Base-by-base conservation (phyloP, 2,329 filamentous ascomycete genomes). In the Juglanconis juglandina region DNA sequence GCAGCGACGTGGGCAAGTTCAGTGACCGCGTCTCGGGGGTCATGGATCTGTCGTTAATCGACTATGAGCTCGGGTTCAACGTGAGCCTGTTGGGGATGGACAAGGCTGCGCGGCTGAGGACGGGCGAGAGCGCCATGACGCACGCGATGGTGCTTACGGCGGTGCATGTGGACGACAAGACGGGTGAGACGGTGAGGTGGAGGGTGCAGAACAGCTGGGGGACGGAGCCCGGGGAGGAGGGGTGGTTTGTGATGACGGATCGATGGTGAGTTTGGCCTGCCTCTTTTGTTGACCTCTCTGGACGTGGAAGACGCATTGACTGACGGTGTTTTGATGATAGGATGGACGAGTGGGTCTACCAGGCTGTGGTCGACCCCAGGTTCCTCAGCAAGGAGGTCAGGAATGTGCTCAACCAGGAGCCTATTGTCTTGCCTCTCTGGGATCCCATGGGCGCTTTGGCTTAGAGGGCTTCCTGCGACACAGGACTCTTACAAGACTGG, bases 111-210 rank as follows among this genome's bases (percentile, higher is more conserved):
- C 79, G 92, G 3, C 77, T 96, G 50, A 79, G 83, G 67, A 88
- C 87, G 0, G 87, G 90, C 10, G 92, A 96, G 75, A 88, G 84
- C 57, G 81, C 85, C 54, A 96, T 96, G 92, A 96, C 92, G 1
- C 92, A 96, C 69, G 92, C 92, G 4, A 96, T 96, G 92, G 91
- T 96, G 0, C 75, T 96, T 63, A 96, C 91, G 2, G 92, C 86
- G 1, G 92, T 96, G 50, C 92, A 96, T 70, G 72, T 96, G 3
- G 87, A 90, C 62, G 78, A 82, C 34, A 75, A 84, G 61, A 75
- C 72, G 1, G 87, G 85, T 1, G 83, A 85, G 73, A 81, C 86
- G 2, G 83, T 92, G 1, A 79, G 92, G 49, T 96, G 92, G 92
- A 80, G 91, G 57, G 91, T 96, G 6, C 89, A 96, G 81, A 96